phyloP scores from a whole-genome alignment of 1,284 basidiomycete genomes.

The Ustilago bromivora region DNA sequence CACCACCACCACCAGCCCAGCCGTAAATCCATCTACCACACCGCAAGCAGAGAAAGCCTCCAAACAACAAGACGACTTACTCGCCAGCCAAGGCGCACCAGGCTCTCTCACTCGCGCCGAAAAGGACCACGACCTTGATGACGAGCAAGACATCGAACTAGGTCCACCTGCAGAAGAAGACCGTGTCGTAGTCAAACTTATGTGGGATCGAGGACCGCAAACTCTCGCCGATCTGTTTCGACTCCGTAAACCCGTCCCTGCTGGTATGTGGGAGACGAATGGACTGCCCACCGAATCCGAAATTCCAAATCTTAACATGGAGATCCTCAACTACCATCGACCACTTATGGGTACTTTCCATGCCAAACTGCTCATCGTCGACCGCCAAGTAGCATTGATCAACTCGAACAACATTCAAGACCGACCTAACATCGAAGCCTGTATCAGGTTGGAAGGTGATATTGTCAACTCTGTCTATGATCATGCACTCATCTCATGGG shows the following conservation, averaged over 20 bases:
- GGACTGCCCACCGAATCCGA: conserved; percentile 62
- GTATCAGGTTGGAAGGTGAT: conserved; percentile 74
- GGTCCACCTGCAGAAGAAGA: conserved; percentile 45
- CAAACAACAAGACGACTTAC: conserved; percentile 29
- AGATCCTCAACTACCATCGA: conserved; percentile 69
- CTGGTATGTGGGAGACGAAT: conserved; percentile 62
- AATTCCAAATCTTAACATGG: conserved; percentile 61
- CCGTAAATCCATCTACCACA: conserved; percentile 18
- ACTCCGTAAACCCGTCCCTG: conserved; percentile 60
- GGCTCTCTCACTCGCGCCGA: conserved; percentile 36
- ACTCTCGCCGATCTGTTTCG: conserved; percentile 66
- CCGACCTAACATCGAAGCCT: conserved; percentile 70
- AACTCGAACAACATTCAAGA: conserved; percentile 82
- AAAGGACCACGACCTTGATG: conserved; percentile 22
- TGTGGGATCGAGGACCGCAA: conserved; percentile 69
- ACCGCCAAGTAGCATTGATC: conserved; percentile 79
- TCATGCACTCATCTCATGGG: conserved; percentile 79
- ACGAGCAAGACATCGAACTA: conserved; percentile 38
- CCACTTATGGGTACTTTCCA: conserved; percentile 78
- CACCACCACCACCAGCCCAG: background rate
- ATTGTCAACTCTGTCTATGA: conserved; percentile 81
- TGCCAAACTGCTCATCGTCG: conserved; percentile 81
- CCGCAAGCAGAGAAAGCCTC: conserved; percentile 31
- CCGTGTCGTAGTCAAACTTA: conserved; percentile 65
- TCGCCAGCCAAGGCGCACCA: conserved; percentile 39